Evolutionary conservation across 108 stramenopile genomes (phyloP).

Genomic region (Nitzschia sp.): DNA sequence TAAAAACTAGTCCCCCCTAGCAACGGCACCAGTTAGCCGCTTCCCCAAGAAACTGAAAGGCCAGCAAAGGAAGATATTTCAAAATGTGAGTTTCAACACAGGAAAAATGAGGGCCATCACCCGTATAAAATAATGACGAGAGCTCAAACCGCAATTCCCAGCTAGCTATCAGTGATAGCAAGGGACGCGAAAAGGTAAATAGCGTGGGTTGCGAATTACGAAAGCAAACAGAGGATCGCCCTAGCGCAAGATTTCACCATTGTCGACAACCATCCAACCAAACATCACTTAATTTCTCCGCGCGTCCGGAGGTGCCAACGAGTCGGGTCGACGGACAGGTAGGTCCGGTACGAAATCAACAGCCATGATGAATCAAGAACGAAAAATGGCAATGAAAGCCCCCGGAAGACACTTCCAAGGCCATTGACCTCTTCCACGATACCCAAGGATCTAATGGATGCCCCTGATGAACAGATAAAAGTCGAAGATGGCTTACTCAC

Average conservation of each 20-base stretch:
- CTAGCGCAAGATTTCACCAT: not conserved
- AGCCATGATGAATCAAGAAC: not conserved
- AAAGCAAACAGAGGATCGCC: not conserved
- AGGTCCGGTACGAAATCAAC: constrained; percentile 2
- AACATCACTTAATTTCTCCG: not conserved
- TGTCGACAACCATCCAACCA: not conserved
- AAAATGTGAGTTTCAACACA: not conserved
- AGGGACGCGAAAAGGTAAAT: too few relatives aligned
- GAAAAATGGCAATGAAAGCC: not conserved
- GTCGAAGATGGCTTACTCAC: not conserved
- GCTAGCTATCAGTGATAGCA: too few relatives aligned
- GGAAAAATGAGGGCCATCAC: constrained; percentile 10
- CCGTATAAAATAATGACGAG: not conserved
- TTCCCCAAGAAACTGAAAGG: not conserved
- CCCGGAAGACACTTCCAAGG: constrained; percentile 1
- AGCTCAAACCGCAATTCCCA: not conserved
- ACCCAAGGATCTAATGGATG: constrained; percentile 7
- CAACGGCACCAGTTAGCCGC: not conserved
- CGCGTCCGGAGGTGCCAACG: not conserved
- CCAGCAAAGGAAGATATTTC: not conserved
- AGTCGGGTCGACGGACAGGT: constrained; percentile 3
- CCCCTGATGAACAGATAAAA: not conserved
- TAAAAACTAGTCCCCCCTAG: not conserved
- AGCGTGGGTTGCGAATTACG: not conserved
- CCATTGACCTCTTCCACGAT: not conserved